A percentile compares a stretch with the other conserved stretches of the same genome.
These are phyloP conservation scores for Tritrichomonas foetus DNA, from an alignment of 208 protist genomes.

Conservation along the genomic window DNA sequence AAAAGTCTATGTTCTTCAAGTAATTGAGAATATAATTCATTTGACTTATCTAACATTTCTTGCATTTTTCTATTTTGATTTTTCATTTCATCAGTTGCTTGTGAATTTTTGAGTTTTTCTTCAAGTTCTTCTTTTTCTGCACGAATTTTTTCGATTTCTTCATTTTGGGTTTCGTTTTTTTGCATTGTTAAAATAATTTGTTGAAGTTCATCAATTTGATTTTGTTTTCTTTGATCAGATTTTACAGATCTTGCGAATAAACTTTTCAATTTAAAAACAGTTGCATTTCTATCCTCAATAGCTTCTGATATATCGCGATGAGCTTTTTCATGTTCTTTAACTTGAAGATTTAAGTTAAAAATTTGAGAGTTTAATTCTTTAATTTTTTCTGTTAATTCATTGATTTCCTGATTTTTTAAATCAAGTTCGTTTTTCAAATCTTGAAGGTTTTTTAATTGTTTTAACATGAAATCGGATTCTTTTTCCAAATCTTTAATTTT, in stretches of 20 bases:
- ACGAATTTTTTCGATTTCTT: not conserved
- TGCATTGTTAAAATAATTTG: not conserved
- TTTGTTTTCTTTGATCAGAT: not conserved
- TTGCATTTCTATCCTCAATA: not conserved
- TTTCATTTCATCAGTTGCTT: not conserved
- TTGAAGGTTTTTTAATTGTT: not conserved
- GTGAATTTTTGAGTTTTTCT: not conserved
- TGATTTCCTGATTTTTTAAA: not conserved
- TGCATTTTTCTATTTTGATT: not conserved
- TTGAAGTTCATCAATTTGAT: not conserved
- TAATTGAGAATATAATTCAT: not conserved
- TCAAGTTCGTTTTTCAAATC: not conserved
- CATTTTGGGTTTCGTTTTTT: not conserved
- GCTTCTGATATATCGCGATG: not conserved
- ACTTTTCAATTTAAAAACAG: not conserved
- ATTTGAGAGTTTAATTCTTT: not conserved
- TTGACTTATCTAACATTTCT: not conserved
- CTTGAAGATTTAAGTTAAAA: not conserved
- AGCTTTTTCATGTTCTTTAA: not conserved
- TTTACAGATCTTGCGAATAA: not conserved
- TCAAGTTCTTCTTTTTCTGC: not conserved
- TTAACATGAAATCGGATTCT: not conserved
- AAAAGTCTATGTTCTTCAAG: not conserved
- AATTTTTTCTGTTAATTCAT: not conserved
- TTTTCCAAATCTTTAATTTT: not conserved